Evolutionary conservation across 106 monocot genomes (phyloP), one percentile per base, ranked within the genome.

Genomic region (Alisma plantagoaquatica): DNA sequence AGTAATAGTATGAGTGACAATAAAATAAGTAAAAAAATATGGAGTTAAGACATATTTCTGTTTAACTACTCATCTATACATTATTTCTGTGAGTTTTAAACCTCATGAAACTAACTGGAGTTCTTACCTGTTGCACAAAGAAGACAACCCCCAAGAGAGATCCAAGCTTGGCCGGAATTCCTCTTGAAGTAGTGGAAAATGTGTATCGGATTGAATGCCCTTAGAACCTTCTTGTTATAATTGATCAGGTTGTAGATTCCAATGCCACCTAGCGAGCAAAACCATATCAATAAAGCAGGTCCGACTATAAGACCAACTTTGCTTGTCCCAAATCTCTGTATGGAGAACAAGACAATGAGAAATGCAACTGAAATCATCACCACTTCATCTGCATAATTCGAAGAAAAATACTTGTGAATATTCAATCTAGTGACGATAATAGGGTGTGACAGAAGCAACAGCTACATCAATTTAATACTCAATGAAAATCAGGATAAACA

Each of bases 221-320:
- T 75, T 30, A 84, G 68, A 54, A 64, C 91, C 18, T 60, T 51
- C 23, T 52, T 56, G 25, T 70, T 81, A 68, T 91, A 78, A 64
- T 64, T 81, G 11, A 69, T 35, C 31, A 91, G 81, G 66, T 91
- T 91, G 66, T 72, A 91, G 31, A 85, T 76, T 11, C 91, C 91
- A 70, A 85, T 73, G 4, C 63, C 69, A 29, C 85, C 91, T 57
- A 91, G 81, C 23, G 71, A 85, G 32, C 72, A 91, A 76, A 91
- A 85, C 91, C 91, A 91, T 75, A 91, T 52, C 46, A 91, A 76
- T 44, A 91, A 67, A 67, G 81, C 74, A 64, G 91, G 91, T 27
- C 91, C 91, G 46, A 91, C 64, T 20, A 50, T 85, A 70, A 91
- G 76, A 3, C 80, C 91, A 29, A 91, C 75, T 78, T 91, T 85